A percentile compares a stretch with the other conserved stretches of the same genome.
phyloP scores from a whole-genome alignment of 371 early-diverging fungal species.

The Mucor circinelloides region DNA sequence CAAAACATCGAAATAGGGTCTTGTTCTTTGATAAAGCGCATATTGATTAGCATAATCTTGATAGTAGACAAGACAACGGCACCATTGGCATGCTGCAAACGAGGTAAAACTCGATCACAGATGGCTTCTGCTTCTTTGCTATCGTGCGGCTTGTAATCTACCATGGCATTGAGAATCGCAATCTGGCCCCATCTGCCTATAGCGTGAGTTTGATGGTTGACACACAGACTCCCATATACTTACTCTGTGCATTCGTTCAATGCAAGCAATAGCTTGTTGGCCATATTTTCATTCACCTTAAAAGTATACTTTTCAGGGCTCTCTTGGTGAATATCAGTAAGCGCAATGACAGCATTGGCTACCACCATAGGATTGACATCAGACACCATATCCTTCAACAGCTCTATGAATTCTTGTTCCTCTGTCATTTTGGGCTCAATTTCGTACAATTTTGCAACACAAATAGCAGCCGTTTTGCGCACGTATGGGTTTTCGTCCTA shows the following conservation, averaged over 20 bases:
- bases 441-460: slow-evolving; percentile 87
- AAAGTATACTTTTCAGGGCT: slow-evolving; percentile 77
- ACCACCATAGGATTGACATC: slow-evolving; percentile 96
- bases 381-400: slow-evolving; percentile 84
- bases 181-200: slow-evolving; percentile 91
- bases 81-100: slow-evolving; percentile 93
- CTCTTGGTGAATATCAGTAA: slow-evolving; percentile 90
- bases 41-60: slow-evolving; percentile 67
- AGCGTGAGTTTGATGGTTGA: too few species aligned
- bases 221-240: too few species aligned
- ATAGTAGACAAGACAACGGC: slow-evolving; percentile 87
- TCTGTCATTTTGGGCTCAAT: slow-evolving; percentile 71
- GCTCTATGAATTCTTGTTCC: slow-evolving; percentile 84
- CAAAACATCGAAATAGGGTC: slow-evolving; percentile 64
- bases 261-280: slow-evolving; percentile 89
- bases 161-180: slow-evolving; percentile 86
- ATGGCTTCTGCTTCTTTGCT: slow-evolving; percentile 82
- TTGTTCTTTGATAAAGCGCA: slow-evolving; percentile 67
- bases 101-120: slow-evolving; percentile 86
- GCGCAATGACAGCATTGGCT: slow-evolving; percentile 93
- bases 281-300: slow-evolving; percentile 74
- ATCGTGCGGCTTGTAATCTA: slow-evolving; percentile 71
- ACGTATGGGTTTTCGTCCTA: slow-evolving; percentile 29
- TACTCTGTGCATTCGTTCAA: slow-evolving; percentile 97
- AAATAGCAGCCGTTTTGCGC: slow-evolving; percentile 24